Conservation (phyloP, 306 rosid genomes). For the Cicer chorassanicum region DNA sequence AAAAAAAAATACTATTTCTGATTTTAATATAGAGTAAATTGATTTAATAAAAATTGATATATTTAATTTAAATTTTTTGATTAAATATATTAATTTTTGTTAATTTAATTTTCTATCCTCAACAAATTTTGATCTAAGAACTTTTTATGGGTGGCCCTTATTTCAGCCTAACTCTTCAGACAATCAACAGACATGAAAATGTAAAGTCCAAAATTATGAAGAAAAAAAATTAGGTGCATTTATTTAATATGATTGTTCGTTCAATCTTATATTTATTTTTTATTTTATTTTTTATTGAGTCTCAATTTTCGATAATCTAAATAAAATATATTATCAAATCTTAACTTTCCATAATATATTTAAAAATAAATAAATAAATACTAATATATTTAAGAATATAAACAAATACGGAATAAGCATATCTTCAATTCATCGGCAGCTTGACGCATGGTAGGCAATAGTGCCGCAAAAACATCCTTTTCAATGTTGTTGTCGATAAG, state of each 20-base stretch:
- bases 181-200: slow-evolving; percentile 36
- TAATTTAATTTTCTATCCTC: not conserved
- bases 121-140: not conserved
- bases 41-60: too few relatives aligned
- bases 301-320: too few relatives aligned
- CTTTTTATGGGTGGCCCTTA: slow-evolving; percentile 2
- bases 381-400: too few relatives aligned
- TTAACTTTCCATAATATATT: too few relatives aligned
- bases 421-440: slow-evolving; percentile 4
- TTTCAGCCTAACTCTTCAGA: slow-evolving; percentile 23
- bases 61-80: too few relatives aligned
- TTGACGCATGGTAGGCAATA: slow-evolving; percentile 32
- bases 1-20: not conserved
- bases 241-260: not conserved
- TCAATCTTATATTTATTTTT: too few relatives aligned
- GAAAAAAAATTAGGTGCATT: slow-evolving; percentile 29
- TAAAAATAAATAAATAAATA: too few relatives aligned
- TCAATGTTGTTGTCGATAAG: not conserved
- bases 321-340: too few relatives aligned
- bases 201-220: slow-evolving; percentile 4
- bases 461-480: slow-evolving; percentile 35
- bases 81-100: too few relatives aligned
- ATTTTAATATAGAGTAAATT: too few relatives aligned
- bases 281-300: too few relatives aligned
- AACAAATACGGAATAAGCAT: too few relatives aligned